Percentiles rank a stretch among this genome's conserved stretches.
Evolutionary conservation across 2,329 filamentous ascomycete genomes (phyloP).

Genomic region (Exophiala spinifera): DNA sequence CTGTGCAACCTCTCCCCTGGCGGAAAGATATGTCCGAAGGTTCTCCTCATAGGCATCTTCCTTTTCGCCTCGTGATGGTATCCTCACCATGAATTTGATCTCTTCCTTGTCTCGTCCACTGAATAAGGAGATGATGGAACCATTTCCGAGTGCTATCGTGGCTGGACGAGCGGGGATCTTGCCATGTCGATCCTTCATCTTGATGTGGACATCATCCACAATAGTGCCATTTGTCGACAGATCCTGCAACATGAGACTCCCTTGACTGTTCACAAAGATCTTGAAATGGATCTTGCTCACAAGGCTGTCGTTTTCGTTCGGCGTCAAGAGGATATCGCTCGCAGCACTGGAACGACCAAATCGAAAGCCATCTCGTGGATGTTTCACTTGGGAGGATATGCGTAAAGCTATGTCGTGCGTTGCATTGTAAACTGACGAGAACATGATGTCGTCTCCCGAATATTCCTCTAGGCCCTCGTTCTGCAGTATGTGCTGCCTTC

Average conservation of each 20-base stretch:
- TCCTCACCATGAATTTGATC: constrained; percentile 78
- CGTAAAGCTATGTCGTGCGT: constrained; percentile 69
- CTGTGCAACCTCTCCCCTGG: constrained; percentile 28
- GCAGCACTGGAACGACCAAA: constrained; percentile 74
- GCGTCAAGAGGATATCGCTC: constrained; percentile 70
- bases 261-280: constrained; percentile 83
- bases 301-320: constrained; percentile 66
- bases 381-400: constrained; percentile 69
- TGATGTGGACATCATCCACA: constrained; percentile 70
- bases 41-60: constrained; percentile 66
- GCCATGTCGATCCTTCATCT: constrained; percentile 34
- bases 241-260: constrained; percentile 87
- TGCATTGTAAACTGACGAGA: constrained; percentile 30
- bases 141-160: constrained; percentile 66
- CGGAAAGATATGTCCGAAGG: constrained; percentile 63
- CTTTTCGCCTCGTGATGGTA: constrained; percentile 72
- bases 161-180: constrained; percentile 30
- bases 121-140: constrained; percentile 69
- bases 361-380: constrained; percentile 69
- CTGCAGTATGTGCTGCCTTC: constrained; percentile 62
- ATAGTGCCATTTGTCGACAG: constrained; percentile 93
- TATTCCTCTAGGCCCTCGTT: constrained; percentile 42
- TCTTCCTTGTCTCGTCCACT: constrained; percentile 53
- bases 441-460: constrained; percentile 40
- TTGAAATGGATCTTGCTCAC: constrained; percentile 96